Base-by-base conservation (phyloP, 2,329 filamentous ascomycete genomes). In the Coniochaeta prunicola region DNA sequence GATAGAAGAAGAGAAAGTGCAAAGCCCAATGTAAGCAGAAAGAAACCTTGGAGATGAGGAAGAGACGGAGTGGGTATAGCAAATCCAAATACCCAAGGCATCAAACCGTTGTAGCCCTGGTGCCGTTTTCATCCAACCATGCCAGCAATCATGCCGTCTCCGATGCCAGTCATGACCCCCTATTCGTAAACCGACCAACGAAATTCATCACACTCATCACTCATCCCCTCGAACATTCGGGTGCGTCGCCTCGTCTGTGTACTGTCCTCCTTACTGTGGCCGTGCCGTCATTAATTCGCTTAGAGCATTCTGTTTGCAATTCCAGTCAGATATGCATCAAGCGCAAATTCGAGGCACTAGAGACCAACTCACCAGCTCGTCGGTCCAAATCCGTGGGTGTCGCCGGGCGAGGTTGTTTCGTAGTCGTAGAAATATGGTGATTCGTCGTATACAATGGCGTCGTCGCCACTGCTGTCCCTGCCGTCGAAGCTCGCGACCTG, bases 401-500 rank as follows among this genome's bases (percentile, higher is more conserved):
- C 36, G 6, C 55, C 55, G 19, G 45, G 57, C 24, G 42, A 30
- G 2, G 42, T 57, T 26, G 50, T 50, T 40, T 50, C 42, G 30
- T 65, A 62, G 53, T 64, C 61, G 38, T 60, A 62, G 17, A 59
- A 64, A 48, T 62, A 64, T 3, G 58, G 61, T 19, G 63, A 60
- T 19, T 61, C 62, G 3, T 73, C 70, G 59, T 69, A 71, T 19
- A 64, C 61, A 28, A 50, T 42, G 33, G 75, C 72, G 19, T 75
- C 71, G 31, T 64, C 68, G 28, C 65, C 68, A 53, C 64, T 71
- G 57, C 68, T 71, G 31, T 42, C 53, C 38, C 53, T 33, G 38
- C 68, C 67, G 42, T 74, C 58, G 54, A 56, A 73, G 59, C 68
- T 71, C n/a, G 64, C 53, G 30, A 36, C 33, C 33, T 72, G 73